Percentiles rank a stretch among this genome's conserved stretches.
These are phyloP conservation scores for Botryosphaeria dothidea DNA, from an alignment of 2,329 filamentous ascomycete species.

Conservation along the genomic window DNA sequence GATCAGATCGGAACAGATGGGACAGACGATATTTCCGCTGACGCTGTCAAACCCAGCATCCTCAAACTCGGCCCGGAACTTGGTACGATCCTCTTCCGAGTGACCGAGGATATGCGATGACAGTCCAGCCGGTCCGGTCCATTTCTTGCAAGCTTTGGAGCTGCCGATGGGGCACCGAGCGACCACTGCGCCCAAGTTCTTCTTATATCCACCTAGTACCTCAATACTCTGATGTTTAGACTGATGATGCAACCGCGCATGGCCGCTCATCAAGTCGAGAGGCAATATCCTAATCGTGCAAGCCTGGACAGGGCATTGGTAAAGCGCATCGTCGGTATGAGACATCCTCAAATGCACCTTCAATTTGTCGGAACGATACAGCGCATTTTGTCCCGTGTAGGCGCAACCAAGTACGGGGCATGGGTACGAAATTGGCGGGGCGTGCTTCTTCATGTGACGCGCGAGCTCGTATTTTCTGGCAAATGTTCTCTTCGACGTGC, in stretches of 20 bases:
- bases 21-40: conserved; percentile 2
- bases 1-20: not conserved
- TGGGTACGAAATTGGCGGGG: not conserved
- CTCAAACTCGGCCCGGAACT: not conserved
- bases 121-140: not conserved
- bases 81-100: not conserved
- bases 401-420: not conserved
- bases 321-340: not conserved
- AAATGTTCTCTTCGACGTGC: not conserved
- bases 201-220: not conserved
- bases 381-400: not conserved
- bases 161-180: not conserved
- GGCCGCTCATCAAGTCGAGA: not conserved
- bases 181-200: not conserved
- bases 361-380: not conserved
- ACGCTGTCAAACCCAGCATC: conserved; percentile 15
- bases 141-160: not conserved
- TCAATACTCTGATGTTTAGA: not conserved
- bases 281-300: not conserved
- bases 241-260: not conserved
- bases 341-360: not conserved
- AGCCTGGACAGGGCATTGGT: not conserved
- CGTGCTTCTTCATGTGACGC: conserved; percentile 5
- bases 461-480: not conserved
- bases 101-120: not conserved